Conservation (phyloP, 768 basidiomycete genomes). For the Leucosporidium scottii region DNA sequence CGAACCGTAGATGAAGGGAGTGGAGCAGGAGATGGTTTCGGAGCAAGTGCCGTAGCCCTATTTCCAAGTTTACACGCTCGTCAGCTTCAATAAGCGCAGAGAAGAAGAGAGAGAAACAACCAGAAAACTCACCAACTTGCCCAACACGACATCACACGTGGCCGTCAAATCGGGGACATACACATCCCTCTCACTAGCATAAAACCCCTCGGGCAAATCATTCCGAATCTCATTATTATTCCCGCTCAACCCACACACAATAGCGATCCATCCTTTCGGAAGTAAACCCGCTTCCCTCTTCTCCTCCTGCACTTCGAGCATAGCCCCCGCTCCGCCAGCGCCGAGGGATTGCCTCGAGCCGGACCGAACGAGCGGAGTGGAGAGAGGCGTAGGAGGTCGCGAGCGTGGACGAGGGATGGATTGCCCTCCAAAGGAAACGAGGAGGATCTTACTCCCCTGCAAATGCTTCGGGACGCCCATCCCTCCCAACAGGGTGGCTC, state of each 20-base stretch:
- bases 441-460: conserved; percentile 57
- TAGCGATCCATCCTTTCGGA: conserved; percentile 68
- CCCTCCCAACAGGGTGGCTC: conserved; percentile 51
- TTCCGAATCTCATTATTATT: conserved; percentile 47
- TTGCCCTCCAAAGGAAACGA: conserved; percentile 77
- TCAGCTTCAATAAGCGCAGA: no score
- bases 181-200: conserved; percentile 64
- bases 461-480: conserved; percentile 55
- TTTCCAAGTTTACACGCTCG: not conserved
- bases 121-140: conserved; percentile 61
- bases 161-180: conserved; percentile 79
- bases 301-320: conserved; percentile 32
- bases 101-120: not conserved
- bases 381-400: conserved; percentile 26
- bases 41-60: conserved; percentile 77
- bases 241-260: conserved; percentile 67
- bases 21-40: conserved; percentile 67
- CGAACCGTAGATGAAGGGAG: conserved; percentile 70
- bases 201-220: conserved; percentile 61
- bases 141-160: conserved; percentile 64
- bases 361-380: conserved; percentile 6
- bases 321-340: not conserved
- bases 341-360: conserved; percentile 3
- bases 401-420: conserved; percentile 47
- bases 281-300: conserved; percentile 44